phyloP scores from a whole-genome alignment of 176 grass and related monocot species.

The Saccharum spontaneum region DNA sequence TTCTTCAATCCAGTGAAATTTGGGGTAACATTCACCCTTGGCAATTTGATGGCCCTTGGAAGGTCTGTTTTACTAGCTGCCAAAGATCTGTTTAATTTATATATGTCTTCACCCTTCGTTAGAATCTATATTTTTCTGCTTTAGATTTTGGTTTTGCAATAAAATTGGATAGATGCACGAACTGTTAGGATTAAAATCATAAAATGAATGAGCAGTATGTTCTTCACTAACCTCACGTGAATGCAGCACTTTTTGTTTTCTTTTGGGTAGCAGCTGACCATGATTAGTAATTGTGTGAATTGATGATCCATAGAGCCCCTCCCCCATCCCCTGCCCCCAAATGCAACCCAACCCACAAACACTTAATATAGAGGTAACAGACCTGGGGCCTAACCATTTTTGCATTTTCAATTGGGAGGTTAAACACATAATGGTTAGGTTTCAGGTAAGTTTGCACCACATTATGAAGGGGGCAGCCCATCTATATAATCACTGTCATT shows the following conservation, averaged over 20 bases:
- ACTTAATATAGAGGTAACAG: not conserved
- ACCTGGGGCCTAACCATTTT: not conserved
- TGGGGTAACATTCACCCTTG: slow-evolving; percentile 94
- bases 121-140: not conserved
- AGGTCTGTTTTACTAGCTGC: slow-evolving; percentile 56
- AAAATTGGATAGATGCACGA: not conserved
- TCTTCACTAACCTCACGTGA: too few relatives aligned
- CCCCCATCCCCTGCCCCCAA: too few relatives aligned
- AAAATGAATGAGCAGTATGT: too few relatives aligned
- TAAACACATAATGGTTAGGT: not conserved
- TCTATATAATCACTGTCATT: not conserved
- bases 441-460: not conserved
- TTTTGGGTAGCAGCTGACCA: too few relatives aligned
- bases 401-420: not conserved
- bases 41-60: slow-evolving; percentile 96
- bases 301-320: too few relatives aligned
- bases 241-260: too few relatives aligned
- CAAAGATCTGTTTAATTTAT: slow-evolving; percentile 19
- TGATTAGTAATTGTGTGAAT: too few relatives aligned
- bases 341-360: too few relatives aligned
- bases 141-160: not conserved
- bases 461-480: not conserved
- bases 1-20: slow-evolving; percentile 99
- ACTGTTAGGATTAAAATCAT: not conserved
- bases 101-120: not conserved